Conservation (phyloP, 2,329 filamentous ascomycete species). For the Colletotrichum neosansevieriae region DNA sequence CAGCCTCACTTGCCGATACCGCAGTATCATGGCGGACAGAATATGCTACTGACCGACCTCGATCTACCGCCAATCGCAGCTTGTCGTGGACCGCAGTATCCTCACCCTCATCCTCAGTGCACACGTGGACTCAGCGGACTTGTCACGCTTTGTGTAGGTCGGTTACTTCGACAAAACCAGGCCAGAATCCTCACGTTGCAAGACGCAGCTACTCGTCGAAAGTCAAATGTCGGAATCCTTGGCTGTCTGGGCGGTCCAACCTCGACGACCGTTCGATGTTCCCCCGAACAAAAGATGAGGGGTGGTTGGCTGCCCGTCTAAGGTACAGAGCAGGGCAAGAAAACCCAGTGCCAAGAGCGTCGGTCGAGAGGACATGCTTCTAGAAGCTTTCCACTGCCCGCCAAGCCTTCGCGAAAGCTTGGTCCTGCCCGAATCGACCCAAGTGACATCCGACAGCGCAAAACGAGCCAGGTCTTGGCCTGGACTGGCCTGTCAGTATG, state of each 20-base stretch:
- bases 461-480: slow-evolving; percentile 1
- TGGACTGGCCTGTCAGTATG: not conserved
- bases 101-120: not conserved
- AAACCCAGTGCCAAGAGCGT: slow-evolving; percentile 7
- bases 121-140: too few relatives aligned
- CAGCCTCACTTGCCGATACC: not conserved
- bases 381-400: slow-evolving; percentile 22
- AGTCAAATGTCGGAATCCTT: not conserved
- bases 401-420: slow-evolving; percentile 26
- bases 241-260: not conserved
- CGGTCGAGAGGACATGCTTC: slow-evolving; percentile 8
- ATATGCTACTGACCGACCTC: not conserved
- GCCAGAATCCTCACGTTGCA: not conserved
- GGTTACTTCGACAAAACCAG: too few relatives aligned
- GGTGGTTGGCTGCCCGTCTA: not conserved
- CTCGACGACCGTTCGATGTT: not conserved
- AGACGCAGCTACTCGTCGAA: not conserved
- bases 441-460: slow-evolving; percentile 13
- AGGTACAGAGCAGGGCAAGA: slow-evolving; percentile 10
- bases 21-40: not conserved
- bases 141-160: too few relatives aligned
- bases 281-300: not conserved
- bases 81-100: not conserved
- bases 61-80: not conserved
- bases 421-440: slow-evolving; percentile 21